Evolutionary conservation across 352 stramenopile genomes (phyloP).

Genomic region (Phytophthora multivora): DNA sequence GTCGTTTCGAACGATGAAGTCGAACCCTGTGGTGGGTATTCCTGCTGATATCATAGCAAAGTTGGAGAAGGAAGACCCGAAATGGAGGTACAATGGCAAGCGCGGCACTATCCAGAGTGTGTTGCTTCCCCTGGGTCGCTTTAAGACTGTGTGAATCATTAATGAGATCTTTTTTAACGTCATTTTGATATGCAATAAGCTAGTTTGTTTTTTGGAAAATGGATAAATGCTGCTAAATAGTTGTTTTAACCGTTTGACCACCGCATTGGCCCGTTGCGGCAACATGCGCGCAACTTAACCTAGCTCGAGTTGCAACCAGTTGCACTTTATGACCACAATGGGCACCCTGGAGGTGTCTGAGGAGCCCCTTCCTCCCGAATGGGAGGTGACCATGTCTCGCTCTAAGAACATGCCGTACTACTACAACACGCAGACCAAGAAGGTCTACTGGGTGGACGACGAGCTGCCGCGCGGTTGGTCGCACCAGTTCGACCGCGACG

Average conservation of each 20-base stretch:
- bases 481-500: conserved; percentile 75
- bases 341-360: conserved; percentile 50
- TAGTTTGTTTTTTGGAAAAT: too few relatives aligned
- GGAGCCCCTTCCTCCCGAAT: conserved; percentile 68
- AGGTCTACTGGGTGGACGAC: conserved; percentile 86
- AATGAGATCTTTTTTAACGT: too few relatives aligned
- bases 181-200: too few relatives aligned
- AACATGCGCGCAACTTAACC: background rate
- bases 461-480: conserved; percentile 82
- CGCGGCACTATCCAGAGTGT: background rate
- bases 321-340: background rate
- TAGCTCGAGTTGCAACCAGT: background rate
- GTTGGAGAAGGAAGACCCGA: conserved; percentile 50
- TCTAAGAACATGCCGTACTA: conserved; percentile 89
- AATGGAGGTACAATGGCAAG: background rate
- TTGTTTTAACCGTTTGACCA: too few relatives aligned
- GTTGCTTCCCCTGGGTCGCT: too few relatives aligned
- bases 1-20: conserved; percentile 69
- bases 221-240: too few relatives aligned
- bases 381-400: conserved; percentile 80
- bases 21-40: conserved; percentile 59
- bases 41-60: conserved; percentile 32
- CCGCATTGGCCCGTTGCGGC: too few relatives aligned
- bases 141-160: too few relatives aligned
- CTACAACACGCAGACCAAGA: conserved; percentile 75